Evolutionary conservation across 2,329 filamentous ascomycete genomes (phyloP).

Genomic region (Pseudogymnoascus sp.): DNA sequence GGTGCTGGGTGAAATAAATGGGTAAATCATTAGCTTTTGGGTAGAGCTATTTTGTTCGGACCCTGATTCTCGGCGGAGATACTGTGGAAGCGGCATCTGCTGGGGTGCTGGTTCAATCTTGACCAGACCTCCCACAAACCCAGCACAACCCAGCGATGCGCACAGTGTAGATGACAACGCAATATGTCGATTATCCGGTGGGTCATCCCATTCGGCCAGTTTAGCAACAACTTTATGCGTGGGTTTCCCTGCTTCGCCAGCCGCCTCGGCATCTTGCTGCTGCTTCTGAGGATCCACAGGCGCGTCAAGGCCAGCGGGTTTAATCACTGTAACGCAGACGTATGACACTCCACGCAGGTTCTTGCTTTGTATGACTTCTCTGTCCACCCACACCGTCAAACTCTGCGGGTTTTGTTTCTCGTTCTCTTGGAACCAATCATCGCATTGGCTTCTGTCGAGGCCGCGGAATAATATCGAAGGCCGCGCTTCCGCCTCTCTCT

Average conservation of each 20-base stretch:
- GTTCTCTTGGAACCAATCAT: slow-evolving; percentile 65
- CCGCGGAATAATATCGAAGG: slow-evolving; percentile 71
- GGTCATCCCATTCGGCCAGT: slow-evolving; percentile 72
- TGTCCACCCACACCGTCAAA: slow-evolving; percentile 77
- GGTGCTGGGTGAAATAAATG: slow-evolving; percentile 54
- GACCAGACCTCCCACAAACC: slow-evolving; percentile 76
- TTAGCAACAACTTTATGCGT: slow-evolving; percentile 66
- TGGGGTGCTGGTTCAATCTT: slow-evolving; percentile 75
- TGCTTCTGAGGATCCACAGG: slow-evolving; percentile 61
- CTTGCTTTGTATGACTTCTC: slow-evolving; percentile 62
- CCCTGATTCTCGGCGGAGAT: slow-evolving; percentile 34
- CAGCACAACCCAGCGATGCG: slow-evolving; percentile 59
- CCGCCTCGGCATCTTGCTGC: slow-evolving; percentile 57
- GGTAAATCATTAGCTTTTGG: slow-evolving; percentile 65
- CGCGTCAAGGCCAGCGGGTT: slow-evolving; percentile 66
- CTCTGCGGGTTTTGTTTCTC: slow-evolving; percentile 45
- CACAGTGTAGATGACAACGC: slow-evolving; percentile 74
- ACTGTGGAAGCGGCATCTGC: slow-evolving; percentile 45
- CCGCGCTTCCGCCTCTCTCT: slow-evolving; percentile 55
- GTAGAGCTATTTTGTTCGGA: slow-evolving; percentile 42
- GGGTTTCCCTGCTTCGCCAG: slow-evolving; percentile 45
- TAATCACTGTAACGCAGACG: slow-evolving; percentile 78
- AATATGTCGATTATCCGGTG: slow-evolving; percentile 70
- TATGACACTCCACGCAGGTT: slow-evolving; percentile 68
- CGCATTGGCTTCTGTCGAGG: slow-evolving; percentile 60